Base-by-base conservation (phyloP, 441 rosid species). In the Pelargonium myrrhifolium region DNA sequence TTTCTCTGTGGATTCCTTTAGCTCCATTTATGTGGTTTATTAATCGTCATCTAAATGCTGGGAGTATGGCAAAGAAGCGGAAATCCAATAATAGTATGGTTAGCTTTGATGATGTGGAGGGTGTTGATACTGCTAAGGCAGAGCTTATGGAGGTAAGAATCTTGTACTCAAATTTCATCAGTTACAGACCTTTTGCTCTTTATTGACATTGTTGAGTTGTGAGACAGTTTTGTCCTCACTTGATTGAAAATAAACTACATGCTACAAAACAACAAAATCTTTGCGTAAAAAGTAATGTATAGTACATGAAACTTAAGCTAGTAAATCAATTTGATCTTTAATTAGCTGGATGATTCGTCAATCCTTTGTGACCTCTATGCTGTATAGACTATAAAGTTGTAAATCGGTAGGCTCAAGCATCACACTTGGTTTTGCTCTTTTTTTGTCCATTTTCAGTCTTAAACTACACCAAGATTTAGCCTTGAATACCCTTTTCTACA, bases 1-100 rank as follows among this genome's bases (percentile, higher is more conserved):
- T 91, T 26, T 78, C 92, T 72, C 69, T 93, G 22, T 93, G 99
- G 97, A 85, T 89, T 71, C 99, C 97, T 58, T 78, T 93, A 43
- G 85, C 84, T 9, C 99, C 99, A 70, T 78, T 93, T 66, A 91
- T 93, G 95, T 93, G 99, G 99, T 89, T 91, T 74, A 85, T 93
- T 65, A 86, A 93, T 71, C 90, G 97, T 37, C 99, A 91, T 78
- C 85, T 91, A 72, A n/a, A n/a, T n/a, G n/a, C n/a, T n/a, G n/a
- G n/a, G 72, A 88, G 92, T 80, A 96, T 89, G 3, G 95, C 99
- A 6, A 89, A 68, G 65, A 91, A 81, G 79, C 81, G 86, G 58
- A 81, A 83, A 6, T 81, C 92, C 24, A 83, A 83, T 65, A 87
- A 76, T 76, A 89, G 76, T 62, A 72, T 69, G 11, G 86, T 88